Conservation (phyloP, 176 grass and related monocot genomes). For the Sorghum bicolor region Sorghum_bicolor_NCBIv3 NC_012879.2:9966001-9966500, state of each 20-base stretch:
- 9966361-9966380: slow-evolving; percentile 45
- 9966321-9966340: slow-evolving; percentile 24
- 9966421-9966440: not conserved
- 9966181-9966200: too few species aligned
- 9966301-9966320: slow-evolving; percentile 3
- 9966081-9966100: too few species aligned
- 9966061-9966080: too few species aligned
- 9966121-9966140: too few species aligned
- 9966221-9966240: not conserved
- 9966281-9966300: not conserved
- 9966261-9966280: not conserved
- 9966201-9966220: not conserved
- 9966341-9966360: slow-evolving; percentile 49
- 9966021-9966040: too few species aligned
- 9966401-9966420: not conserved
- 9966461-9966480: slow-evolving; percentile 23
- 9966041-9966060: too few species aligned
- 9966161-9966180: too few species aligned
- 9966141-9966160: too few species aligned
- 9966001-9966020: too few species aligned
- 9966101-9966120: too few species aligned
- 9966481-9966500: not conserved
- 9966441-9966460: not conserved
- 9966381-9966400: slow-evolving; percentile 14
- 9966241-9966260: not conserved